These are phyloP conservation scores for Porcisia deanei DNA, from an alignment of 208 protist genomes.

Conservation along the genomic window DNA sequence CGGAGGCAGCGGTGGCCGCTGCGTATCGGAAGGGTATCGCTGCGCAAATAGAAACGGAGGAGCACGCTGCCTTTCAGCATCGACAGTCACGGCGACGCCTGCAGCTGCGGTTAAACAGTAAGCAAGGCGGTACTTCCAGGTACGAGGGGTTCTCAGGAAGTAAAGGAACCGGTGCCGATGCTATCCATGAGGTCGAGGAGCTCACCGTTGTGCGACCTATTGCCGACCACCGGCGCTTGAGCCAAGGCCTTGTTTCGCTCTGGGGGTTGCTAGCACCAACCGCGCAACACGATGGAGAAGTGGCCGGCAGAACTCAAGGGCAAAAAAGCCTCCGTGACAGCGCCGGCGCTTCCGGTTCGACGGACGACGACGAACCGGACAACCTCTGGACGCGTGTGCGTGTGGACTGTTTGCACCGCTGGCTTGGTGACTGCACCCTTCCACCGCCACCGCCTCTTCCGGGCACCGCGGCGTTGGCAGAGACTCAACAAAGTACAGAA, in stretches of 20 bases:
- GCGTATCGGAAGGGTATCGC: slow-evolving; percentile 44
- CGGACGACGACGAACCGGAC: background rate
- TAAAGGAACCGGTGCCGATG: background rate
- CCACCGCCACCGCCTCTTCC: slow-evolving; percentile 10
- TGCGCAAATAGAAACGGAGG: slow-evolving; percentile 28
- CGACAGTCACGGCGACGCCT: slow-evolving; percentile 11
- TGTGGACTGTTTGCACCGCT: slow-evolving; percentile 4
- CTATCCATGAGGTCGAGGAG: background rate
- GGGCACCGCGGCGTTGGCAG: slow-evolving; percentile 3
- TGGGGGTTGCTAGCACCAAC: slow-evolving; percentile 6
- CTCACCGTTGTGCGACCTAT: slow-evolving; percentile 16
- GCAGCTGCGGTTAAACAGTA: slow-evolving; percentile 6
- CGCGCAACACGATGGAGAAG: background rate
- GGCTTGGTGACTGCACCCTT: slow-evolving; percentile 8
- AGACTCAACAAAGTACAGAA: background rate
- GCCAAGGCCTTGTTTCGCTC: slow-evolving; percentile 18
- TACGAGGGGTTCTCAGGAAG: background rate
- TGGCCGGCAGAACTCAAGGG: background rate
- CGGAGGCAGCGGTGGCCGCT: slow-evolving; percentile 54
- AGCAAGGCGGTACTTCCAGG: no score
- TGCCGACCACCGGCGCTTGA: slow-evolving; percentile 19
- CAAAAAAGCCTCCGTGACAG: slow-evolving; percentile 6
- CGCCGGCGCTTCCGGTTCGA: background rate
- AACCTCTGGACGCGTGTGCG: slow-evolving; percentile 22
- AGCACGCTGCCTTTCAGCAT: slow-evolving; percentile 23